Percentiles rank a stretch among this genome's conserved stretches.
These are phyloP conservation scores for Chytriomyces hyalinus DNA, from an alignment of 192 early-diverging fungal species.

Conservation along the genomic window DNA sequence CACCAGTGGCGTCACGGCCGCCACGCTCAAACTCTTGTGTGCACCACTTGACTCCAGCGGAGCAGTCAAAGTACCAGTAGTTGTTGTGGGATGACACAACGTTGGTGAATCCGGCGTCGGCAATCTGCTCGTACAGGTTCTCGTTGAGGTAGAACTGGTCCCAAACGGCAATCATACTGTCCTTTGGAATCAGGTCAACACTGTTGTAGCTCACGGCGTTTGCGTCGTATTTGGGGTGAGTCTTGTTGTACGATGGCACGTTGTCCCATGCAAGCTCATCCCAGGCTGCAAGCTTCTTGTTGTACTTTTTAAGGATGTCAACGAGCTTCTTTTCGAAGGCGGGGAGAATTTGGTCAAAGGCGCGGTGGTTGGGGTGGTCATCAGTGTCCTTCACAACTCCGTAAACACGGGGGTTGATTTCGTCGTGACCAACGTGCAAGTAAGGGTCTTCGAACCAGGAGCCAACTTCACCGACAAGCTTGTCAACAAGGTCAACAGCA, in stretches of 20 bases:
- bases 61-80: slow-evolving; percentile 32
- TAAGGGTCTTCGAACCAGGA: slow-evolving; percentile 70
- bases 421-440: slow-evolving; percentile 70
- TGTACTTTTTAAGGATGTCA: neutral
- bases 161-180: neutral
- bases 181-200: neutral
- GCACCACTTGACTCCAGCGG: slow-evolving; percentile 5
- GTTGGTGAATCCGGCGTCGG: slow-evolving; percentile 2
- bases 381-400: neutral
- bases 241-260: neutral
- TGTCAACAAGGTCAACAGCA: slow-evolving; percentile 66
- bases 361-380: neutral
- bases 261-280: slow-evolving; percentile 15
- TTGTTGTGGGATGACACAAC: neutral
- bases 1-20: neutral
- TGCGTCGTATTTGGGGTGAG: neutral
- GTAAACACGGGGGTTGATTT: slow-evolving; percentile 36
- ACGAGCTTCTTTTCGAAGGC: slow-evolving; percentile 17
- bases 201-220: neutral
- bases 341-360: neutral
- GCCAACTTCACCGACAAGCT: slow-evolving; percentile 70
- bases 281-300: slow-evolving; percentile 30
- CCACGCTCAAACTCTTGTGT: neutral
- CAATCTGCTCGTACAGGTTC: neutral
- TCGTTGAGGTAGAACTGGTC: neutral